Conservation (phyloP, 441 rosid species). For the Eruca vesicaria region DNA sequence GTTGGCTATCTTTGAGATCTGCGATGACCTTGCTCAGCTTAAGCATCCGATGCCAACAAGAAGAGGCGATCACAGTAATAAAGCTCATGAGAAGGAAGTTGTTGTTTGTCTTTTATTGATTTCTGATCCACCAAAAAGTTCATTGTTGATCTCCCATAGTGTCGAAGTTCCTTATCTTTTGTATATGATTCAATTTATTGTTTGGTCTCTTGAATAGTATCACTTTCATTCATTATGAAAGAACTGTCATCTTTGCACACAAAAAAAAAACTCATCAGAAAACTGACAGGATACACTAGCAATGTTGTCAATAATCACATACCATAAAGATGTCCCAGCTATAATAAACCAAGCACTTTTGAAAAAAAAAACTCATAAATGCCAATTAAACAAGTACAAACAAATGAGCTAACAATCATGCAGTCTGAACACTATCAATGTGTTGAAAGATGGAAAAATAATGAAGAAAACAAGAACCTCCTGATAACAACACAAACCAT, state of each 20-base stretch:
- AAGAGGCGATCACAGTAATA: not conserved
- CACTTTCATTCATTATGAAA: not conserved
- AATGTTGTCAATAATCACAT: no score
- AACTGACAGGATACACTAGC: no score
- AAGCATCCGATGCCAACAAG: conserved; percentile 12
- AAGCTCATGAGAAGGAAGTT: not conserved
- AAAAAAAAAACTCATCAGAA: no score
- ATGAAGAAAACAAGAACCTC: no score
- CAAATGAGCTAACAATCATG: conserved; percentile 5
- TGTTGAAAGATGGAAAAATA: no score
- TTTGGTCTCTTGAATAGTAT: not conserved
- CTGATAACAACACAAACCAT: not conserved
- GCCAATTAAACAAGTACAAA: not conserved
- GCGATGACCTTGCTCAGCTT: conserved; percentile 8
- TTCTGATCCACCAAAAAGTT: not conserved
- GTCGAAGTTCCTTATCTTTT: not conserved
- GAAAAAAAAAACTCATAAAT: no score
- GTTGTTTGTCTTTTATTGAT: not conserved
- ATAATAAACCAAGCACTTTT: not conserved
- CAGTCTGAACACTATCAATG: not conserved
- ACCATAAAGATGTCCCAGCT: not conserved
- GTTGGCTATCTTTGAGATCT: not conserved
- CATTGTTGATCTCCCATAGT: conserved; percentile 2
- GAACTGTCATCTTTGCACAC: not conserved
- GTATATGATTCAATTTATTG: not conserved